Evolutionary conservation across 768 basidiomycete genomes (phyloP), one percentile per base, ranked within the genome.

Genomic region (Tulasnella sp.): DNA sequence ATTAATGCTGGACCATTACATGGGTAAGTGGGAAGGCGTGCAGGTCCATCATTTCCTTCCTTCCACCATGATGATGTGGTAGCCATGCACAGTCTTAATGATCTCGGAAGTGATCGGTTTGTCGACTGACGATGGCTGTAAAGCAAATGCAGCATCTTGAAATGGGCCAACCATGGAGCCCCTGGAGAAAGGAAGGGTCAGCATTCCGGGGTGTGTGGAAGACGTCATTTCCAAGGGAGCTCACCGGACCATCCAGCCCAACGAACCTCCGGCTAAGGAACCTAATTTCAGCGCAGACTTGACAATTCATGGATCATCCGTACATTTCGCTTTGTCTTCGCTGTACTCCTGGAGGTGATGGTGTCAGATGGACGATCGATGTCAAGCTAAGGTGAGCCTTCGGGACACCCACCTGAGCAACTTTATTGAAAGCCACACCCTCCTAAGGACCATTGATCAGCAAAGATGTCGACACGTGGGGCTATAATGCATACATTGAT

Each of bases 31-130:
- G 39, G 39, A 44, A 44, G 42, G 42, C 8, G 6, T 18, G 8
- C 36, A 18, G 62, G n/a, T 18, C n/a, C 39, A 71, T 56, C 38
- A 79, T 40, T 79, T 79, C 48, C 94, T 89, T 24, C 93, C 94
- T 86, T 96, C 94, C 9, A 95, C 94, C 93, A 96, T 94, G 84
- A 96, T 95, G 83, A 96, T 91, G 84, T 96, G 94, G 85, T 95
- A 96, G 19, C 94, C 94, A 83, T 91, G 91, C 80, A 89, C 90
- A 8, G 94, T 96, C 86, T 95, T 96, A 44, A 95, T 92, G 74
- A 95, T 88, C 9, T 72, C 82, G 5, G 77, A 71, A 21, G 90
- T 85, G 74, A 89, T 86, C 4, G 94, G 94, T 81, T 93, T 94
- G 85, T 94, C 94, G 80, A 93, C 90, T 4, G 92, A 89, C 10